Percentiles rank a stretch among this genome's conserved stretches.
Evolutionary conservation across 495 filamentous ascomycete genomes (phyloP).

Genomic region (Letharia lupina): DNA sequence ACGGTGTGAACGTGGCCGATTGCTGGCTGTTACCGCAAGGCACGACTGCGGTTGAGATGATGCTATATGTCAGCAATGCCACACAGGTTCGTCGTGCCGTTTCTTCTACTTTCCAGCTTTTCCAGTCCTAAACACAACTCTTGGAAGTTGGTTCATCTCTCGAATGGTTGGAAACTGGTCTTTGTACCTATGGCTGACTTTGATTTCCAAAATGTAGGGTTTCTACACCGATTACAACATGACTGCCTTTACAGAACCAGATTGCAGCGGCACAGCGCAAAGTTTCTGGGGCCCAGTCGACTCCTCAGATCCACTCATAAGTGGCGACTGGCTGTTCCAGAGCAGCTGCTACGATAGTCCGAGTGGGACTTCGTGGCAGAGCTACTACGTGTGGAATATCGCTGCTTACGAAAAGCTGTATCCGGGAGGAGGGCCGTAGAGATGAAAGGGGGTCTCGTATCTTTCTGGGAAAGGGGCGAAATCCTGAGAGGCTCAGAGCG

Average conservation of each 20-base stretch:
- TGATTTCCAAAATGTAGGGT: not conserved
- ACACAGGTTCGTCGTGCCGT: not conserved
- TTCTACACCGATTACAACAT: constrained; percentile 3
- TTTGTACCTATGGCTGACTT: not conserved
- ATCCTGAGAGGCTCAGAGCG: not conserved
- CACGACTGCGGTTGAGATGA: not conserved
- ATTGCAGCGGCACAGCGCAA: constrained; percentile 1
- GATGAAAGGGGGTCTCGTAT: not conserved
- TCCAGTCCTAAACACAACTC: not conserved
- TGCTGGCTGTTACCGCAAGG: not conserved
- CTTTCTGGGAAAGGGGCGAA: not conserved
- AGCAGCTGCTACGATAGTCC: not conserved
- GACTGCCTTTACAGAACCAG: not conserved
- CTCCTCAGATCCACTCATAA: not conserved
- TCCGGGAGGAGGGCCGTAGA: not conserved
- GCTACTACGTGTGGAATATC: not conserved
- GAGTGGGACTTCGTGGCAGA: not conserved
- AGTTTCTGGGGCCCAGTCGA: not conserved
- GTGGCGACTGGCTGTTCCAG: not conserved
- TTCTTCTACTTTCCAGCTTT: not conserved
- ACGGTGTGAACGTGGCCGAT: not conserved
- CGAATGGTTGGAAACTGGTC: not conserved
- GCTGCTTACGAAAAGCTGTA: not conserved
- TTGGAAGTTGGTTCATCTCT: too few relatives aligned
- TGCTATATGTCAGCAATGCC: not conserved